Conservation (phyloP, 192 early-diverging fungal species). For the Dissophora globulifera region DNA sequence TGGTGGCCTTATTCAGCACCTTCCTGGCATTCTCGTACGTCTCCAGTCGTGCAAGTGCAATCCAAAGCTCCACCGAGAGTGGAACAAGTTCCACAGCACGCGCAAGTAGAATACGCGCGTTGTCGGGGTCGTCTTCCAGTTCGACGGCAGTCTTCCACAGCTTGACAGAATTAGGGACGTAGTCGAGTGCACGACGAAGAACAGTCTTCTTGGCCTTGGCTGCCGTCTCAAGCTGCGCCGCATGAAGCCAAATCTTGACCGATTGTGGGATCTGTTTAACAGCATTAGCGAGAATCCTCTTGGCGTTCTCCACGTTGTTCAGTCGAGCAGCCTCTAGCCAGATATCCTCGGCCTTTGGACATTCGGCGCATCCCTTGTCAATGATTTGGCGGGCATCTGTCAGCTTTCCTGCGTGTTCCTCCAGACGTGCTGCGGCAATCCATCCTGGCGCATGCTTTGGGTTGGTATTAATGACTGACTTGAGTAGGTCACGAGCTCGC, state of each 20-base stretch:
- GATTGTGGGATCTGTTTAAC: slow-evolving; percentile 90
- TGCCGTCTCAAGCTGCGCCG: slow-evolving; percentile 87
- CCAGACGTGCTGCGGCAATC: slow-evolving; percentile 97
- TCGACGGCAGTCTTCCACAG: slow-evolving; percentile 94
- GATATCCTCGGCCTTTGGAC: slow-evolving; percentile 93
- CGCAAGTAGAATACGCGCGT: slow-evolving; percentile 89
- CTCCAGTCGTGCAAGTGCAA: slow-evolving; percentile 94
- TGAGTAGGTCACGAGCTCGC: slow-evolving; percentile 87
- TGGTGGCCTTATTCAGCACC: slow-evolving; percentile 92
- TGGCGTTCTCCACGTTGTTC: slow-evolving; percentile 85
- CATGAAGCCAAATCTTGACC: slow-evolving; percentile 92
- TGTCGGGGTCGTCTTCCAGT: slow-evolving; percentile 91
- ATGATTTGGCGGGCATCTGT: slow-evolving; percentile 87
- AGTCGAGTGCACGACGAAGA: slow-evolving; percentile 90
- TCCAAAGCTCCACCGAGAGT: slow-evolving; percentile 91
- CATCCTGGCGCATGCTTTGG: slow-evolving; percentile 97
- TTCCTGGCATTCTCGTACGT: slow-evolving; percentile 86
- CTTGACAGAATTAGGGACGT: slow-evolving; percentile 89
- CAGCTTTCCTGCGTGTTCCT: slow-evolving; percentile 90
- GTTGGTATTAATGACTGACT: slow-evolving; percentile 92
- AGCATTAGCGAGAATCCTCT: slow-evolving; percentile 91
- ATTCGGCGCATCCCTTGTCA: slow-evolving; percentile 92
- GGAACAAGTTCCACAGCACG: slow-evolving; percentile 96
- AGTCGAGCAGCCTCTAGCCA: slow-evolving; percentile 97
- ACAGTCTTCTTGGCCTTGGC: slow-evolving; percentile 81